Percentiles rank a stretch among this genome's conserved stretches.
These are phyloP conservation scores for Solanum bulbocastanum DNA, from an alignment of 257 asterid species.

Conservation along the genomic window DNA sequence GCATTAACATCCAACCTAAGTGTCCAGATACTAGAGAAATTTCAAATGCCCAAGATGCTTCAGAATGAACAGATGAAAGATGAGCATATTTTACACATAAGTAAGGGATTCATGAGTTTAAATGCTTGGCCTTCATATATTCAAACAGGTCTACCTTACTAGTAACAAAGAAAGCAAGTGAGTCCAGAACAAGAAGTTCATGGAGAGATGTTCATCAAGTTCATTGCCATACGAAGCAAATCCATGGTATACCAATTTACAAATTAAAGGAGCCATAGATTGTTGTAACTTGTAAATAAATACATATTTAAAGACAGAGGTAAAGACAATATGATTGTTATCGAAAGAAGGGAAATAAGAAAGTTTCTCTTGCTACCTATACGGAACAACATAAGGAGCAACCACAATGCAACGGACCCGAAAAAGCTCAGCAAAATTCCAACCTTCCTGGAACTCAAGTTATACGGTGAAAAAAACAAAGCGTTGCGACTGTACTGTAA, in stretches of 20 bases:
- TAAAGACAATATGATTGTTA: not conserved
- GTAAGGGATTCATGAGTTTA: not conserved
- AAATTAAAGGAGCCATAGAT: not conserved
- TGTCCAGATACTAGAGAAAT: not conserved
- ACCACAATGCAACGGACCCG: constrained; percentile 66
- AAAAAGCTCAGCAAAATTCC: constrained; percentile 95
- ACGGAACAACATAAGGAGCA: constrained; percentile 95
- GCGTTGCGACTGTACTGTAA: not conserved
- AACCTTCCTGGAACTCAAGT: constrained; percentile 72
- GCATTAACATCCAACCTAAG: not conserved
- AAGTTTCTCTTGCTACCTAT: constrained; percentile 41
- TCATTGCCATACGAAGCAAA: not conserved
- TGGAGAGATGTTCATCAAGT: not conserved
- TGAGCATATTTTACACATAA: not conserved
- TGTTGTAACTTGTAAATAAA: not conserved
- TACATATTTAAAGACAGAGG: not conserved
- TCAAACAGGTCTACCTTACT: not conserved
- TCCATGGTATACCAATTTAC: not conserved
- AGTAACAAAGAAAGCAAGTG: not conserved
- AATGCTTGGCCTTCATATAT: not conserved
- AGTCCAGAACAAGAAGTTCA: not conserved
- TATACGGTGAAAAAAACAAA: not conserved
- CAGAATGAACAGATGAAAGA: not conserved
- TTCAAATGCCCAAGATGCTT: not conserved
- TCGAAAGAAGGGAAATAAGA: not conserved